These are phyloP conservation scores for Vairimorpha ceranae DNA, from an alignment of 371 early-diverging fungal genomes.

Conservation along the genomic window DNA sequence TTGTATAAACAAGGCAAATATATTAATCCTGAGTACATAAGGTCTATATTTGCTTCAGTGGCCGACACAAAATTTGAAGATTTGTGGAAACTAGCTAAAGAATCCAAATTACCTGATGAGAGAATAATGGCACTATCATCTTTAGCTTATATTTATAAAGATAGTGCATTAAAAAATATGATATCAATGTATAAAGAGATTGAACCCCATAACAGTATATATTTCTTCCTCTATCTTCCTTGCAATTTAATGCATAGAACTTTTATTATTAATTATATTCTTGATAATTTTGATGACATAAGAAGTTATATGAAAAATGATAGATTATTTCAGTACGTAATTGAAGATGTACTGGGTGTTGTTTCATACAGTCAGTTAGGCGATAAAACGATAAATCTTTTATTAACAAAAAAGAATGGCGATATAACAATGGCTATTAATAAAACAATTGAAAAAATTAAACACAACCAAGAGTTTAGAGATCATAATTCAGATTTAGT, in stretches of 20 bases:
- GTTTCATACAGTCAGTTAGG: no score
- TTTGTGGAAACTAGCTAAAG: background rate
- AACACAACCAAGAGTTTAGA: background rate
- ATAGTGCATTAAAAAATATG: background rate
- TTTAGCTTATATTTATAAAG: background rate
- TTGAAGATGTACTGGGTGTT: background rate
- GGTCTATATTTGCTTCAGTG: slow-evolving; percentile 1
- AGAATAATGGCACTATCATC: slow-evolving; percentile 6
- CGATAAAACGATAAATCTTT: background rate
- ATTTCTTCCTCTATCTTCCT: background rate
- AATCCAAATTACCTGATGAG: background rate
- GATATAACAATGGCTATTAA: slow-evolving; percentile 4
- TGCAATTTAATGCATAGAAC: background rate
- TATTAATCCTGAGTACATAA: background rate
- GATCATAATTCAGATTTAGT: background rate
- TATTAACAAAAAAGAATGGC: background rate
- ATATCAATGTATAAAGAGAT: background rate
- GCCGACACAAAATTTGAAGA: slow-evolving; percentile 6
- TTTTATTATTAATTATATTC: background rate
- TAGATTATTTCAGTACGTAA: background rate
- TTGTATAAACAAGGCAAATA: background rate
- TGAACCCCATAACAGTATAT: slow-evolving; percentile 19
- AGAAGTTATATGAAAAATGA: slow-evolving; percentile 22
- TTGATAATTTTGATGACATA: slow-evolving; percentile 7
- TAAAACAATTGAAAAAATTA: slow-evolving; percentile 10